Evolutionary conservation across 1,284 basidiomycete species (phyloP).

Genomic region (Rhodofomes roseus): DNA sequence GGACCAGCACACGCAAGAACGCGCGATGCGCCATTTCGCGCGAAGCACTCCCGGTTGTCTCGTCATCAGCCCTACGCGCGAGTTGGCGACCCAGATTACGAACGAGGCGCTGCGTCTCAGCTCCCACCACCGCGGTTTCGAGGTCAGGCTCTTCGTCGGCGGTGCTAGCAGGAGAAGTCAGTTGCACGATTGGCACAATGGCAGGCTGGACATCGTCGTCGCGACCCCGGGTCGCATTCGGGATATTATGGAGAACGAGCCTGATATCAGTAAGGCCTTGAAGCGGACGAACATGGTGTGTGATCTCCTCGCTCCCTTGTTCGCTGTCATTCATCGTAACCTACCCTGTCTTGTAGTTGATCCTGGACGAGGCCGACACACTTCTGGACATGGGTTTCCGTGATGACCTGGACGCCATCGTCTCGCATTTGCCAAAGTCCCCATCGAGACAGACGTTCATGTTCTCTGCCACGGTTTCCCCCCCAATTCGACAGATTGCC

Average conservation of each 20-base stretch:
- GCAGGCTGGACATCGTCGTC: conserved; percentile 84
- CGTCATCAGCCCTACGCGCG: conserved; percentile 91
- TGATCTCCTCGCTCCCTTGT: conserved; percentile 3
- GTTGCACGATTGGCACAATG: conserved; percentile 61
- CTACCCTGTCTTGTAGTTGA: conserved; percentile 41
- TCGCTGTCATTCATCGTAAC: neutral
- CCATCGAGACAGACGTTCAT: conserved; percentile 86
- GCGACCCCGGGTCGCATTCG: conserved; percentile 89
- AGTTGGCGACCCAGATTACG: conserved; percentile 93
- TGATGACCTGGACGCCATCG: conserved; percentile 81
- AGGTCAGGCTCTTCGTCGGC: conserved; percentile 80
- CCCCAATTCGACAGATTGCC: conserved; percentile 61
- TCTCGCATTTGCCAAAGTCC: conserved; percentile 60
- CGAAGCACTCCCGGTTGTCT: conserved; percentile 66
- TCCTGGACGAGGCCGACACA: conserved; percentile 96
- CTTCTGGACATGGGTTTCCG: conserved; percentile 97
- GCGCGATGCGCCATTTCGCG: conserved; percentile 36
- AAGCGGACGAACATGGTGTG: conserved; percentile 57
- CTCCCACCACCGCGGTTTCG: conserved; percentile 59
- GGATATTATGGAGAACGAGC: conserved; percentile 72
- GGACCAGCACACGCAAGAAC: conserved; percentile 30
- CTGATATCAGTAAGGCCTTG: conserved; percentile 52
- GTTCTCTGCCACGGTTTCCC: conserved; percentile 87
- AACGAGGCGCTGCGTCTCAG: conserved; percentile 77
- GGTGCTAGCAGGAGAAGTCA: conserved; percentile 70